Conservation (phyloP, 768 basidiomycete species). For the Pleurotus sapidus region DNA sequence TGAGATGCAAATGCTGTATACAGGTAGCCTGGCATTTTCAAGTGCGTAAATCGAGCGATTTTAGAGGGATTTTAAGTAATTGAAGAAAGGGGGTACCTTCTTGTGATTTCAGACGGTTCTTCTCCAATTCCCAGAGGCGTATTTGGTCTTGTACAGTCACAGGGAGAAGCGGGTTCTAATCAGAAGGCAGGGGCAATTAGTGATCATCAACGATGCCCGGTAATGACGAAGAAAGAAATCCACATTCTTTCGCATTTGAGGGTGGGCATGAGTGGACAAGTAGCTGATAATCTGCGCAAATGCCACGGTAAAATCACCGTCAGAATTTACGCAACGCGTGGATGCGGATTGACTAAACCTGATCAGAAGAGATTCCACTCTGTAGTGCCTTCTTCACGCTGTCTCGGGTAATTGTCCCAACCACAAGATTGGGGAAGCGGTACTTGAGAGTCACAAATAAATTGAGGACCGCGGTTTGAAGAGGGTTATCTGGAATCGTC, state of each 20-base stretch:
- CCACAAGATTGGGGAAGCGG: slow-evolving; percentile 95
- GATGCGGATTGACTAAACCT: slow-evolving; percentile 48
- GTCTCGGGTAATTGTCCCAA: slow-evolving; percentile 91
- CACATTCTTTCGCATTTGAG: slow-evolving; percentile 96
- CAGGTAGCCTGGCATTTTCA: slow-evolving; percentile 60
- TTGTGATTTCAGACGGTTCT: slow-evolving; percentile 83
- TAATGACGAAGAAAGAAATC: slow-evolving; percentile 18
- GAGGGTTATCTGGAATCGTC: slow-evolving; percentile 71
- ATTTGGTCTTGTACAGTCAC: slow-evolving; percentile 99
- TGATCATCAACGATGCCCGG: slow-evolving; percentile 16
- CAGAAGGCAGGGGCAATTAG: slow-evolving; percentile 10
- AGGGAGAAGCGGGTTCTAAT: slow-evolving; percentile 86
- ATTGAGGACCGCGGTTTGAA: slow-evolving; percentile 94
- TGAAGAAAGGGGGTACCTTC: slow-evolving; percentile 58
- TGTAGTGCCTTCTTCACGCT: slow-evolving; percentile 91
- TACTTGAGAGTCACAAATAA: slow-evolving; percentile 91
- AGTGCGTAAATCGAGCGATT: slow-evolving; percentile 11
- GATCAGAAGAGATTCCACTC: slow-evolving; percentile 96
- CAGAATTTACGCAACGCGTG: slow-evolving; percentile 13
- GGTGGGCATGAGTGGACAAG: slow-evolving; percentile 91
- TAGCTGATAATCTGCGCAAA: slow-evolving; percentile 86
- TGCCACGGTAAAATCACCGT: slow-evolving; percentile 14
- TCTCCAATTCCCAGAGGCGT: slow-evolving; percentile 94
- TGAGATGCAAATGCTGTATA: slow-evolving; percentile 87
- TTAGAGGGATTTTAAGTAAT: slow-evolving; percentile 17